A percentile compares a stretch with the other conserved stretches of the same genome.
Conservation (phyloP, 2,329 filamentous ascomycete species). For the Aspergillus luchuensis region DNA sequence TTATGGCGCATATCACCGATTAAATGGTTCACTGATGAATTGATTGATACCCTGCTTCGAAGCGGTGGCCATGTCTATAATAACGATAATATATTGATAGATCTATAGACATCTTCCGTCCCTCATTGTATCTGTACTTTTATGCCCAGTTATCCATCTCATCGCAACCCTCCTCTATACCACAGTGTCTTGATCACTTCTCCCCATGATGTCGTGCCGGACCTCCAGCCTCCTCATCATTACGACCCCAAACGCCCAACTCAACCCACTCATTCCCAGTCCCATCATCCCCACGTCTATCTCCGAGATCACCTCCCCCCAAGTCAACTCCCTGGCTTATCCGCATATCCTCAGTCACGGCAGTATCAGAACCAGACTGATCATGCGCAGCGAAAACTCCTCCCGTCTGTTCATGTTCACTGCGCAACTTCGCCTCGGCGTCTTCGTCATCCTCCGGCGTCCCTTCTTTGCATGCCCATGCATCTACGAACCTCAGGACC, state of each 20-base stretch:
- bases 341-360: neutral
- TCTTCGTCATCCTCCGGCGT: slow-evolving; percentile 55
- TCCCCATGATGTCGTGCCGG: neutral
- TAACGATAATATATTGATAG: neutral
- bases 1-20: too few species aligned
- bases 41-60: slow-evolving; percentile 15
- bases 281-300: neutral
- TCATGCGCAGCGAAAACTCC: neutral
- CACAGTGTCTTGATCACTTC: neutral
- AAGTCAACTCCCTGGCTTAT: neutral
- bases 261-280: slow-evolving; percentile 2
- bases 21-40: neutral
- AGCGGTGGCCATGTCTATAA: slow-evolving; percentile 16
- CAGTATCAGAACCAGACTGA: neutral
- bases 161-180: neutral
- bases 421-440: slow-evolving; percentile 12
- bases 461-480: slow-evolving; percentile 54
- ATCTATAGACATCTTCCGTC: slow-evolving; percentile 4
- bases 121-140: neutral
- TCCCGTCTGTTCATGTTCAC: neutral
- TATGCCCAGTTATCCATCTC: neutral
- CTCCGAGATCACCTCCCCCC: neutral
- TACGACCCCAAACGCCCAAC: neutral
- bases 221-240: slow-evolving; percentile 3
- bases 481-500: slow-evolving; percentile 56